A percentile compares a stretch with the other conserved stretches of the same genome.
These are phyloP conservation scores for Blepharisma undulans DNA, from an alignment of 169 alveolate genomes.

Conservation along the genomic window DNA sequence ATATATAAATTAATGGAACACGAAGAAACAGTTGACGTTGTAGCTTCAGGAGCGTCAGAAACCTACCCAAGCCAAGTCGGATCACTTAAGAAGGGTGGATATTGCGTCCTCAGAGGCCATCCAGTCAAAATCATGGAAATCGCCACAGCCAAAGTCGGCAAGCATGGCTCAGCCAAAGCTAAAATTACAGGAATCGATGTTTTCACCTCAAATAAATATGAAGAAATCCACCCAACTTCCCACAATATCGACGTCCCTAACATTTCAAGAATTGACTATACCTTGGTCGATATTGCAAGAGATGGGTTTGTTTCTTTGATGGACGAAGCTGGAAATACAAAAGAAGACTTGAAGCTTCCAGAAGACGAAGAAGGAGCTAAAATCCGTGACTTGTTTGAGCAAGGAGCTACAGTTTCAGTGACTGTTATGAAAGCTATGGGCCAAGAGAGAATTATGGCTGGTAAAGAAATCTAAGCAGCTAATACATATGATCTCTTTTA, in stretches of 20 bases:
- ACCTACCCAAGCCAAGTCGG: conserved; percentile 96
- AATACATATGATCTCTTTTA: not conserved
- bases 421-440: conserved; percentile 76
- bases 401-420: conserved; percentile 64
- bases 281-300: conserved; percentile 91
- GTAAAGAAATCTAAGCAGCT: conserved; percentile 55
- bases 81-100: conserved; percentile 95
- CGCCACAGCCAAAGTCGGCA: conserved; percentile 97
- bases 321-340: conserved; percentile 93
- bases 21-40: not conserved
- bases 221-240: conserved; percentile 97
- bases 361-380: conserved; percentile 91
- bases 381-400: conserved; percentile 69
- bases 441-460: conserved; percentile 67
- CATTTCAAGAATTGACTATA: conserved; percentile 91
- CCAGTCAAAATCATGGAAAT: conserved; percentile 97
- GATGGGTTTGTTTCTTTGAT: conserved; percentile 94
- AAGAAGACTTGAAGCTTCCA: conserved; percentile 95
- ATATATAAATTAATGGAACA: not conserved
- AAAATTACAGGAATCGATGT: conserved; percentile 97
- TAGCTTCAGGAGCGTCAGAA: conserved; percentile 93
- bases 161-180: conserved; percentile 99
- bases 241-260: conserved; percentile 97
- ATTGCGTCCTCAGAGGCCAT: conserved; percentile 96
- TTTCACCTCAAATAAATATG: conserved; percentile 96